Percentiles rank a stretch among this genome's conserved stretches.
Evolutionary conservation across 768 basidiomycete species (phyloP).

Genomic region (Lentinus tigrinus): DNA sequence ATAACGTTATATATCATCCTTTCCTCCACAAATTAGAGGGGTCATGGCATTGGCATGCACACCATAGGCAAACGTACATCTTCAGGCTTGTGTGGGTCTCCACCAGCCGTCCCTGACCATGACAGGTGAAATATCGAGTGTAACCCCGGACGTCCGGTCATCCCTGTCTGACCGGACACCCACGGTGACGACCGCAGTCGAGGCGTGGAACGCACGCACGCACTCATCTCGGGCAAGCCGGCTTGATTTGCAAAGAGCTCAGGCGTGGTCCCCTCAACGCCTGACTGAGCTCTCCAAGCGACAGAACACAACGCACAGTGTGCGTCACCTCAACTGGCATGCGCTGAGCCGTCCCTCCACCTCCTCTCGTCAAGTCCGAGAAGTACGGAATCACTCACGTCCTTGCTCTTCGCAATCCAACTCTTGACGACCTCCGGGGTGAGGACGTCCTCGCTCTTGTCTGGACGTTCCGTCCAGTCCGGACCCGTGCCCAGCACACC

Average conservation of each 20-base stretch:
- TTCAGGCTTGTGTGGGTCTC: too few relatives aligned
- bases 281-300: too few relatives aligned
- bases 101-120: background rate
- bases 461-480: conserved; percentile 62
- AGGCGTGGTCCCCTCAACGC: background rate
- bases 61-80: too few relatives aligned
- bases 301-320: too few relatives aligned
- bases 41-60: too few relatives aligned
- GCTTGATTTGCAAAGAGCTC: background rate
- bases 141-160: background rate
- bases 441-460: conserved; percentile 73
- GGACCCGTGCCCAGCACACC: conserved; percentile 71
- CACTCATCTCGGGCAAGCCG: background rate
- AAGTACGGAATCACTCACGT: conserved; percentile 48
- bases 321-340: too few relatives aligned
- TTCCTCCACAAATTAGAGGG: too few relatives aligned
- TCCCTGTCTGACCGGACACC: background rate
- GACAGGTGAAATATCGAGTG: too few relatives aligned
- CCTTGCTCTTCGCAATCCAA: conserved; percentile 88
- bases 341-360: background rate
- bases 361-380: background rate
- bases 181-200: background rate
- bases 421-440: conserved; percentile 77
- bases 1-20: too few relatives aligned
- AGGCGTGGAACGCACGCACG: background rate